Evolutionary conservation across 805 yeast species (phyloP).

Genomic region (Huiozyma sinensis): DNA sequence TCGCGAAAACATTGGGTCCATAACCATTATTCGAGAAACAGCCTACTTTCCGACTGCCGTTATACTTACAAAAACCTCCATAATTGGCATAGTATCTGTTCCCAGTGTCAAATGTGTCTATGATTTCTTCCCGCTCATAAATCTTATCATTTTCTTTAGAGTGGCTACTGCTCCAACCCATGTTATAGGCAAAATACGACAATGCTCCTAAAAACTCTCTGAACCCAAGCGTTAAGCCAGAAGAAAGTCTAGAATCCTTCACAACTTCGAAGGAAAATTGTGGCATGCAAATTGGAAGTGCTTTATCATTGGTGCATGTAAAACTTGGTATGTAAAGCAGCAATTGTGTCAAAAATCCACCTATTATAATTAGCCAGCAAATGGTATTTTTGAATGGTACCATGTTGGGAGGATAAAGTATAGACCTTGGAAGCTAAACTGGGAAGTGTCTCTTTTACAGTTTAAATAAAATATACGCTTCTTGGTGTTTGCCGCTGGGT

Average conservation of each 20-base stretch:
- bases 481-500: no score
- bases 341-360: constrained; percentile 9
- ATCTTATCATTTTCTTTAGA: constrained; percentile 5
- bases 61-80: constrained; percentile 23
- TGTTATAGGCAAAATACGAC: constrained; percentile 23
- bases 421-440: no score
- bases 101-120: constrained; percentile 16
- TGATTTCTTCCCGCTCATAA: constrained; percentile 21
- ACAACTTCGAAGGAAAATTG: constrained; percentile 18
- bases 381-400: no score
- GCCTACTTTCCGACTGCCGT: constrained; percentile 6
- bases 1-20: constrained; percentile 21
- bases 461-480: no score
- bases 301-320: constrained; percentile 13
- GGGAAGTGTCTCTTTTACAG: no score
- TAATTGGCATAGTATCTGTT: constrained; percentile 17
- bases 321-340: constrained; percentile 18
- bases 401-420: no score
- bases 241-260: constrained; percentile 14
- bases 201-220: constrained; percentile 16
- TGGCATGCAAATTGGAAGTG: constrained; percentile 18
- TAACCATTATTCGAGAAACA: constrained; percentile 13
- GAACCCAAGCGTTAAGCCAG: neutral
- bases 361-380: no score
- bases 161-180: constrained; percentile 16